Evolutionary conservation across 768 basidiomycete genomes (phyloP), one percentile per base, ranked within the genome.

Genomic region (Collybia sordida): DNA sequence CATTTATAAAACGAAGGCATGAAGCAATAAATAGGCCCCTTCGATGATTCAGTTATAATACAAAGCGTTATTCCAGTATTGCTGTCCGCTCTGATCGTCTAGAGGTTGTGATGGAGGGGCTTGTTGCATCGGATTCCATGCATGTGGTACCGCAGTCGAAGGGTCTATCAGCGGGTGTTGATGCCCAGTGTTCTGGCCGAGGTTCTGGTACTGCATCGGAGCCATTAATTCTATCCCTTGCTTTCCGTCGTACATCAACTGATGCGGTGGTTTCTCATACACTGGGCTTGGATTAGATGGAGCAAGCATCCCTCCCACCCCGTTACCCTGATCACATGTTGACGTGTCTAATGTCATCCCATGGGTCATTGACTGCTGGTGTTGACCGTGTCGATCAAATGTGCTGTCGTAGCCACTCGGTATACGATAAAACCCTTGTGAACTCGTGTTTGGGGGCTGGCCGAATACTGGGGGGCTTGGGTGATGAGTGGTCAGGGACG

Each of bases 201-300:
- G 17, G 21, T 49, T 52, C 31, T 55, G 59, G 38, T 49, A 47
- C 3, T 59, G 62, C 24, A 62, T 59, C 21, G 59, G 57, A 18
- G 58, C 55, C 7, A 50, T 49, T 23, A 57, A 51, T n/a, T 65
- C 66, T 56, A 64, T 46, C n/a, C 55, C 15, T 8, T 62, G 48
- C 52, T 69, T 70, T 41, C 62, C 43, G 15, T 69, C 66, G 46
- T 64, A 72, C 52, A 66, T 54, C 41, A 53, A 43, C 19, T 42
- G 43, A 27, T 56, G 56, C 31, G 41, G 18, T 51, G 31, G 11
- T 31, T 67, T 63, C 34, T 67, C 64, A 45, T 61, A 58, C 22
- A 53, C 28, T 22, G 60, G 51, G 8, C 60, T 56, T 22, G 48
- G 46, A 28, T 62, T 50, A 14, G 62, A 47, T 44, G 58, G 47